phyloP scores from a whole-genome alignment of 2,329 filamentous ascomycete genomes.

The Fusarium tricinctum region DNA sequence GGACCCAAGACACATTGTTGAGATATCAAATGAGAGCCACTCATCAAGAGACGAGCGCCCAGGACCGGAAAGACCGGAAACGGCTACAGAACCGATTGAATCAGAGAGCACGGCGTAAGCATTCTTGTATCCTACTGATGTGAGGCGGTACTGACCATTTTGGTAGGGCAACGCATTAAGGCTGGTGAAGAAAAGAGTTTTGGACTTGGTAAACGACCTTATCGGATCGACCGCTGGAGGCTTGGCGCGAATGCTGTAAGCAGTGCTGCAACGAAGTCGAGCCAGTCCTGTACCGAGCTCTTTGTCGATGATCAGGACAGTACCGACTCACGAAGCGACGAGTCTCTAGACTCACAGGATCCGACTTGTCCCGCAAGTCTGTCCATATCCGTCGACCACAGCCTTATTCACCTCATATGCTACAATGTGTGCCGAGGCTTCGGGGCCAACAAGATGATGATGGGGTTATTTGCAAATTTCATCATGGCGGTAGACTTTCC shows the following conservation, averaged over 20 bases:
- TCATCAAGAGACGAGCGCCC: not conserved
- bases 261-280: not conserved
- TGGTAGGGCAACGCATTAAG: conserved; percentile 9
- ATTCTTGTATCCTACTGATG: not conserved
- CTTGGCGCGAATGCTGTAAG: not conserved
- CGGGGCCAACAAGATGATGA: conserved; percentile 18
- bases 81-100: conserved; percentile 33
- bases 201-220: conserved; percentile 5
- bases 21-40: not conserved
- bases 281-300: not conserved
- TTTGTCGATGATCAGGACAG: not conserved
- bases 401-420: conserved; percentile 25
- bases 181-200: not conserved
- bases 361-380: fast-evolving
- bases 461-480: conserved; percentile 7
- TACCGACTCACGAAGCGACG: too few species aligned
- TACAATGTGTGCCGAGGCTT: conserved; percentile 36
- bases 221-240: conserved; percentile 33
- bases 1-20: fast-evolving
- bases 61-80: conserved; percentile 27
- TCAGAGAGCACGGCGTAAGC: conserved; percentile 38
- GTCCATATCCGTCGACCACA: conserved; percentile 20
- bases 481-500: not conserved
- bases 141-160: not conserved
- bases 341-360: fast-evolving